These are phyloP conservation scores for Phlegmacium glaucopus DNA, from an alignment of 768 basidiomycete species.

Conservation along the genomic window DNA sequence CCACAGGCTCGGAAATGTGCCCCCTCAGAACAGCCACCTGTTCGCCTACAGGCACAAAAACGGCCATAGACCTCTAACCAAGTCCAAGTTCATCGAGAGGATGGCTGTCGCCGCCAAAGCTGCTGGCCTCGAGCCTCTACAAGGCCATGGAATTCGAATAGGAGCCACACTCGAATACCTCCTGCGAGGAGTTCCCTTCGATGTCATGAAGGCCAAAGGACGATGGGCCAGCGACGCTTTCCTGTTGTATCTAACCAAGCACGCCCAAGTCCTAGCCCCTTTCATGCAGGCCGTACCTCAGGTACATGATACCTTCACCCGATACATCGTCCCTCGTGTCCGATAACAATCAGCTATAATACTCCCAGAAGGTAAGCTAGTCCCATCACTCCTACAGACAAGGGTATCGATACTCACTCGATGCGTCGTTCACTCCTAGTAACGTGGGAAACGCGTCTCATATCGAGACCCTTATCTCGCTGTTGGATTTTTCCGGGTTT, in stretches of 20 bases:
- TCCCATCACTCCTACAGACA: not conserved
- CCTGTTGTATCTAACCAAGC: slow-evolving; percentile 20
- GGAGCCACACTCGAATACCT: slow-evolving; percentile 22
- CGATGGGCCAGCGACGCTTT: slow-evolving; percentile 27
- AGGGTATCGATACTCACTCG: not conserved
- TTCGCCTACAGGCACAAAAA: too few species aligned
- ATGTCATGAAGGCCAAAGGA: slow-evolving; percentile 19
- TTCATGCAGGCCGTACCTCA: not conserved
- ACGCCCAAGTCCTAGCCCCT: slow-evolving; percentile 20
- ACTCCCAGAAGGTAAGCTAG: not conserved
- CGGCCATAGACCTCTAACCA: not conserved
- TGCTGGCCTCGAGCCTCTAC: slow-evolving; percentile 2
- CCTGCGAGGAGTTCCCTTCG: slow-evolving; percentile 11
- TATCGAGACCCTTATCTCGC: too few species aligned
- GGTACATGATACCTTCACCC: slow-evolving; percentile 1
- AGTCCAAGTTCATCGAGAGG: not conserved
- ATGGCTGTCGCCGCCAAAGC: not conserved
- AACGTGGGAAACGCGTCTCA: too few species aligned
- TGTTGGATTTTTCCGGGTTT: too few species aligned
- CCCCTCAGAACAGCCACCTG: too few species aligned
- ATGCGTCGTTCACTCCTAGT: not conserved
- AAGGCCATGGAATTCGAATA: slow-evolving; percentile 24
- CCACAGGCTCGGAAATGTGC: too few species aligned
- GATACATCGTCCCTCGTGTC: too few species aligned
- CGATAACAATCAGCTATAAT: too few species aligned